A percentile compares a stretch with the other conserved stretches of the same genome.
phyloP scores from a whole-genome alignment of 768 basidiomycete species.

The Hericium alpestre region DNA sequence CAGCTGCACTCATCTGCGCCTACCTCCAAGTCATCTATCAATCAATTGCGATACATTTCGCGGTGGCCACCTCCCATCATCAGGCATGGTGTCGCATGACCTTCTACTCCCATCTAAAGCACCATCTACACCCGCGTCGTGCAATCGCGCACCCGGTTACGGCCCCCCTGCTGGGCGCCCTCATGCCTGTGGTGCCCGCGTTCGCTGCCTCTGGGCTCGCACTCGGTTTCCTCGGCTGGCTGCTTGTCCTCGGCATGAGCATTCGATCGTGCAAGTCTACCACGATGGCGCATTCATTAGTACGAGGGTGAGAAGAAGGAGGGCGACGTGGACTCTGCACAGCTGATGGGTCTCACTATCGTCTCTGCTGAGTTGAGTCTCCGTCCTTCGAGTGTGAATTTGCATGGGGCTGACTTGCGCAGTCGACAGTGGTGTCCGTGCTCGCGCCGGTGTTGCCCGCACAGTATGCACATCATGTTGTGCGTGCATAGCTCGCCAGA shows the following conservation, averaged over 20 bases:
- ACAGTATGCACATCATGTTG: neutral
- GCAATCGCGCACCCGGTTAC: neutral
- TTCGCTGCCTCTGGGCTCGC: neutral
- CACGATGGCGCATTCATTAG: neutral
- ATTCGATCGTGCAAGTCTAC: neutral
- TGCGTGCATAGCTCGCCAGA: neutral
- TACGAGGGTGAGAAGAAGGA: neutral
- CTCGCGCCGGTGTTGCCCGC: neutral
- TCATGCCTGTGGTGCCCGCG: neutral
- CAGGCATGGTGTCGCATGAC: no score
- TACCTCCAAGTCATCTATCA: no score
- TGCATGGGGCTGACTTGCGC: neutral
- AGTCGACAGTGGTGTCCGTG: neutral
- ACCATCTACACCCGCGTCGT: no score
- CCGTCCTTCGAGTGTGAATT: neutral
- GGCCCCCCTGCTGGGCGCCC: no score
- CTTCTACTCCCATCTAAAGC: no score
- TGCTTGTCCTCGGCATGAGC: neutral
- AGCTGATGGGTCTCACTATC: neutral
- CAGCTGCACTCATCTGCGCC: no score
- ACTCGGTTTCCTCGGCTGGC: neutral
- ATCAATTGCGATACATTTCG: no score
- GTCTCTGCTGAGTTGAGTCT: neutral
- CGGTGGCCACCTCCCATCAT: no score
- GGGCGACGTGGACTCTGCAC: neutral